These are phyloP conservation scores for Neocallimastix lanati DNA, from an alignment of 192 early-diverging fungal genomes.

Conservation along the genomic window DNA sequence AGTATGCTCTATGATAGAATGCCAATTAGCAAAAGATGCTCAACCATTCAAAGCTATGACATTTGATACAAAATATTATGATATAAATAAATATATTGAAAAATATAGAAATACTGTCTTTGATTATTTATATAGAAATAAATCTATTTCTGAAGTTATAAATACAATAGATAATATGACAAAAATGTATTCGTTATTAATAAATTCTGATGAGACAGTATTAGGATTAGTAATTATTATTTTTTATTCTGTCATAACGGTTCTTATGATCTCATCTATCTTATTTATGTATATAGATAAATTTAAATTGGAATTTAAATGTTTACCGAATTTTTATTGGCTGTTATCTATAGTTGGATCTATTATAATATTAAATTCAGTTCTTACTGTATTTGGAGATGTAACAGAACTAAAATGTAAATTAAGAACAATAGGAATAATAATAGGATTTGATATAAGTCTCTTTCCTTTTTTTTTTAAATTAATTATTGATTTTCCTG, in stretches of 20 bases:
- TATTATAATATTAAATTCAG: no score
- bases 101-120: not conserved
- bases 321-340: no score
- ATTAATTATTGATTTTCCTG: not conserved
- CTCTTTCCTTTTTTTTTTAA: not conserved
- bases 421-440: not conserved
- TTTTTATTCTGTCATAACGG: not conserved
- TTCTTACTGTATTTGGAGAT: not conserved
- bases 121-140: not conserved
- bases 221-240: not conserved
- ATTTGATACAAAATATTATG: not conserved
- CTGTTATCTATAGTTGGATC: no score
- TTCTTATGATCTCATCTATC: not conserved
- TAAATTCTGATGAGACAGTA: not conserved
- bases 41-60: not conserved
- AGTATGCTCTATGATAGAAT: not conserved
- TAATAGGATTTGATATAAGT: no score
- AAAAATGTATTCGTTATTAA: not conserved
- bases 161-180: not conserved
- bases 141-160: not conserved
- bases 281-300: not conserved
- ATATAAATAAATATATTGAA: not conserved
- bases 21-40: not conserved
- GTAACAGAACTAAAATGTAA: not conserved
- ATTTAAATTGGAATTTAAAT: not conserved